Evolutionary conservation across 306 rosid genomes (phyloP).

Genomic region (Medicago arabica): DNA sequence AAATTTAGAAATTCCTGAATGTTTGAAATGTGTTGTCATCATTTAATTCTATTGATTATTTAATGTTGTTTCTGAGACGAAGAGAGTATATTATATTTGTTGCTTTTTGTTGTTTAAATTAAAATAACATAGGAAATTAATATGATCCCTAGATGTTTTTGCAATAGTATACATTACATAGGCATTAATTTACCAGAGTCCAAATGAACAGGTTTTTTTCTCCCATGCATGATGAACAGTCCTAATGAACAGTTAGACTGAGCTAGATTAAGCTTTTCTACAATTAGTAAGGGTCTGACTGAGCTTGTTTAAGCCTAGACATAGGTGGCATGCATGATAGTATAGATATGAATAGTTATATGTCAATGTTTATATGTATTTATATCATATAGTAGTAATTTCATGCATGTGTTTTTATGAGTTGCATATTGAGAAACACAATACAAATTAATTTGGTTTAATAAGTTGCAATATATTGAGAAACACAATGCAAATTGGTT

Average conservation of each 20-base stretch:
- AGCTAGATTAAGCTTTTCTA: slow-evolving; percentile 1
- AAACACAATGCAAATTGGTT: not conserved
- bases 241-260: not conserved
- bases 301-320: not conserved
- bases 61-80: no score
- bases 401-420: not conserved
- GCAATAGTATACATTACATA: not conserved
- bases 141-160: not conserved
- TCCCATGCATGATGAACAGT: not conserved
- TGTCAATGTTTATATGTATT: slow-evolving; percentile 13
- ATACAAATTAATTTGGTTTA: not conserved
- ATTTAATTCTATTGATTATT: no score
- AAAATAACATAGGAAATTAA: not conserved
- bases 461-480: not conserved
- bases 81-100: no score
- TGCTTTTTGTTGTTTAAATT: no score
- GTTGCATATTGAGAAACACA: not conserved
- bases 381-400: slow-evolving; percentile 5
- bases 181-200: not conserved
- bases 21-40: no score
- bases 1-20: no score
- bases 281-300: not conserved
- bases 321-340: not conserved
- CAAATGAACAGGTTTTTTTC: not conserved
- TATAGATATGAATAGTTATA: not conserved